These are phyloP conservation scores for Nematodospora anomalae DNA, from an alignment of 1,139 yeast genomes.

Conservation along the genomic window DNA sequence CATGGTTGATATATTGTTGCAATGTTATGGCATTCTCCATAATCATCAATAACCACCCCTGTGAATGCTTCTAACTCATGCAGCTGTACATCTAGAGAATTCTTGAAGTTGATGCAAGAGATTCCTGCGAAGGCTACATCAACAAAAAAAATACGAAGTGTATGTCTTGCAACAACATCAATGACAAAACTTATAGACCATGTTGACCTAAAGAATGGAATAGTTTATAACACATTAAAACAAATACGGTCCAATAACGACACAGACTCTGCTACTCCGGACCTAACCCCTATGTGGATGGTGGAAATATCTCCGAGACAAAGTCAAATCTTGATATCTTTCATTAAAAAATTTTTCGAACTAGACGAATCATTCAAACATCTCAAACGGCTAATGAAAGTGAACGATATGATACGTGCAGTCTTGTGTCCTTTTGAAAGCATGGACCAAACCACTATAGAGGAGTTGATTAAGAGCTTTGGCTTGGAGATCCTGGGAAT, in stretches of 20 bases:
- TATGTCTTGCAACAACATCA: background rate
- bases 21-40: slow-evolving; percentile 5
- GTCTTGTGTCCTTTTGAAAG: slow-evolving; percentile 30
- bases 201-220: slow-evolving; percentile 49
- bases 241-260: slow-evolving; percentile 41
- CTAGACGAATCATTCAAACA: slow-evolving; percentile 30
- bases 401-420: slow-evolving; percentile 19
- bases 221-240: slow-evolving; percentile 47
- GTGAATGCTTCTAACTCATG: too few species aligned
- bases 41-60: background rate
- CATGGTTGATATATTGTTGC: slow-evolving; percentile 2
- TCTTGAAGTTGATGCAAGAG: too few species aligned
- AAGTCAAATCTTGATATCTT: slow-evolving; percentile 28
- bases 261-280: slow-evolving; percentile 22
- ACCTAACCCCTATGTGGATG: slow-evolving; percentile 58
- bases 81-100: too few species aligned
- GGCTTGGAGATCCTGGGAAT: slow-evolving; percentile 13
- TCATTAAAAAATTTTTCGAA: slow-evolving; percentile 30
- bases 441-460: slow-evolving; percentile 17
- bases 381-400: slow-evolving; percentile 35
- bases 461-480: slow-evolving; percentile 15
- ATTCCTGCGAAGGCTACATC: too few species aligned
- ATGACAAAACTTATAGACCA: slow-evolving; percentile 12
- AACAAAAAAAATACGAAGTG: slow-evolving; percentile 5
- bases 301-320: slow-evolving; percentile 33